Conservation (phyloP, 257 asterid species). For the Phtheirospermum japonicum region DNA sequence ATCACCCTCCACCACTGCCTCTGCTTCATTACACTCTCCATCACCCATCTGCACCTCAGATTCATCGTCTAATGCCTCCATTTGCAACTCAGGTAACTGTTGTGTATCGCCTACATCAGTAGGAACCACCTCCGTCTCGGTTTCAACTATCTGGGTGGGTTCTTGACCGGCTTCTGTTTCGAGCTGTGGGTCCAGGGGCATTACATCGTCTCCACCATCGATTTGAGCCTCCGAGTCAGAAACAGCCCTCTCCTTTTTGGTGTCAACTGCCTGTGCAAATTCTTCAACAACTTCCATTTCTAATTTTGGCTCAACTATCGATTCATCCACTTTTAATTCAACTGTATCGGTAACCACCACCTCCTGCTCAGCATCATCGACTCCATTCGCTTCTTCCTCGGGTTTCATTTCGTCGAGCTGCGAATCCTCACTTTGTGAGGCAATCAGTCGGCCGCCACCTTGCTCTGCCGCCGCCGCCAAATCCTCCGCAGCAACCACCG, state of each 20-base stretch:
- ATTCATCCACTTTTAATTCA: constrained; percentile 22
- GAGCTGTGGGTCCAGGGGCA: constrained; percentile 7
- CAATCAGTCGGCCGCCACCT: constrained; percentile 32
- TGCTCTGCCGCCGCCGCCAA: constrained; percentile 25
- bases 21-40: constrained; percentile 26
- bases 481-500: constrained; percentile 20
- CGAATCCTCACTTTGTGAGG: constrained; percentile 20
- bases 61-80: constrained; percentile 17
- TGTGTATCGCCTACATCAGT: constrained; percentile 19
- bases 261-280: constrained; percentile 11
- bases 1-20: constrained; percentile 20
- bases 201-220: constrained; percentile 20
- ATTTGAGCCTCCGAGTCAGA: constrained; percentile 6
- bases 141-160: constrained; percentile 4
- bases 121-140: constrained; percentile 22
- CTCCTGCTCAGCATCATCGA: constrained; percentile 23
- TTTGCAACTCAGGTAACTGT: constrained; percentile 23
- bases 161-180: constrained; percentile 11
- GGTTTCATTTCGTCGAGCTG: constrained; percentile 21
- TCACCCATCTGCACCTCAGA: constrained; percentile 21
- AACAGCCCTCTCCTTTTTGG: constrained; percentile 20
- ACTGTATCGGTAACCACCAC: constrained; percentile 26
- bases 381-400: constrained; percentile 28
- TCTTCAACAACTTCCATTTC: constrained; percentile 23
- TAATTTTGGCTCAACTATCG: constrained; percentile 15